Conservation (phyloP, 805 yeast species). For the baker's yeast (Saccharomyces cerevisiae) region DNA sequence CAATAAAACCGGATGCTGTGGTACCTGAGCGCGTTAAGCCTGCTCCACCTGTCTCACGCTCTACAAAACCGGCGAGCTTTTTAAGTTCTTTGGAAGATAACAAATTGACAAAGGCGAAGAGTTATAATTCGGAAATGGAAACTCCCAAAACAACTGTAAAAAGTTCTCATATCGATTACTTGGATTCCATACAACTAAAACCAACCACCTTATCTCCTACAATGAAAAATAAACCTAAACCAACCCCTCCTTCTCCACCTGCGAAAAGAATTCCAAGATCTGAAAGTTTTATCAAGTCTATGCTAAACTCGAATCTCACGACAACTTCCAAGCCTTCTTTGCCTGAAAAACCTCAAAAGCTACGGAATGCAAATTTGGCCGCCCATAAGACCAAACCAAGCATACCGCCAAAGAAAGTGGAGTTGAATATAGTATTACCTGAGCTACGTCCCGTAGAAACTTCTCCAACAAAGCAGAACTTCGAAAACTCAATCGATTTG, state of each 20-base stretch:
- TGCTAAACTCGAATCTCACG: slow-evolving; percentile 10
- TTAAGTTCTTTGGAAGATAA: slow-evolving; percentile 15
- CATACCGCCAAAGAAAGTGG: slow-evolving; percentile 11
- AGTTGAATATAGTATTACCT: slow-evolving; percentile 7
- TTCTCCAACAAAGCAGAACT: not conserved
- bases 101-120: slow-evolving; percentile 9
- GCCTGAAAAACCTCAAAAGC: not conserved
- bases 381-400: slow-evolving; percentile 7
- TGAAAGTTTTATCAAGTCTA: slow-evolving; percentile 20
- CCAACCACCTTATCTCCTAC: not conserved
- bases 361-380: slow-evolving; percentile 4
- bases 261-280: slow-evolving; percentile 5
- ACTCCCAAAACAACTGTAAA: not conserved
- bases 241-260: not conserved
- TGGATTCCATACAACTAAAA: slow-evolving; percentile 18
- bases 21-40: not conserved
- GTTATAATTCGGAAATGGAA: not conserved
- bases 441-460: slow-evolving; percentile 13
- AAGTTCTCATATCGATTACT: slow-evolving; percentile 10
- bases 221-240: not conserved
- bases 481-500: not conserved
- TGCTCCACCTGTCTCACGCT: slow-evolving; percentile 6
- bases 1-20: not conserved
- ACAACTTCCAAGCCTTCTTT: not conserved
- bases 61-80: slow-evolving; percentile 6